A percentile compares a stretch with the other conserved stretches of the same genome.
These are phyloP conservation scores for Coleophoma cylindrospora DNA, from an alignment of 2,329 filamentous ascomycete species.

Conservation along the genomic window DNA sequence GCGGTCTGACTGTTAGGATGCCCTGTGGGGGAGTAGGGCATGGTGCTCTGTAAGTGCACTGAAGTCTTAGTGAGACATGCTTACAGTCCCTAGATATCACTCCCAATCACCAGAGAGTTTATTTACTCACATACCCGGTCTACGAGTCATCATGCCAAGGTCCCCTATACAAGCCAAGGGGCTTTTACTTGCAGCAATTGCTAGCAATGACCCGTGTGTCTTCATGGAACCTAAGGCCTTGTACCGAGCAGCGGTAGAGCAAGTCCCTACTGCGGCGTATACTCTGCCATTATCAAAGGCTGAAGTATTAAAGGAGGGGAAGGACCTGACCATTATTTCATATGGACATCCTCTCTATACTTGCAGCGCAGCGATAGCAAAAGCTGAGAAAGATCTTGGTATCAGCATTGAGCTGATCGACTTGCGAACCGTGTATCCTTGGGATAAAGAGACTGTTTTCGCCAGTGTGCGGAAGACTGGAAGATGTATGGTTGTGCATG, in stretches of 20 bases:
- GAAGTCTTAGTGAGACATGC: conserved; percentile 3
- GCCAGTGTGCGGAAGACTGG: conserved; percentile 67
- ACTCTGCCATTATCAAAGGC: conserved; percentile 64
- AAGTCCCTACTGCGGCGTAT: conserved; percentile 65
- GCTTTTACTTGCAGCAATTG: conserved; percentile 57
- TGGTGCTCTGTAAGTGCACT: conserved; percentile 51
- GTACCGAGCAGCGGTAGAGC: conserved; percentile 68
- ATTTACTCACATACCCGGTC: conserved; percentile 66
- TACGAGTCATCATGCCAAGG: conserved; percentile 65
- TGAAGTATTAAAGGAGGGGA: conserved; percentile 61
- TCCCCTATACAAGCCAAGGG: conserved; percentile 70
- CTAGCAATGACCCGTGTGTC: conserved; percentile 63
- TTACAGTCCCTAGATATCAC: conserved; percentile 47
- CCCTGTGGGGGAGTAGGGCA: conserved; percentile 68
- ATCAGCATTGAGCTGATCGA: conserved; percentile 66
- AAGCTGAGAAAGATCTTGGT: conserved; percentile 62
- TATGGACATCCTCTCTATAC: conserved; percentile 70
- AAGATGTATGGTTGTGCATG: conserved; percentile 65
- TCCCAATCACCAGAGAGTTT: conserved; percentile 68
- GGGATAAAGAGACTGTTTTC: conserved; percentile 62
- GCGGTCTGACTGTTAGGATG: conserved; percentile 67
- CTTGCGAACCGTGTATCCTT: conserved; percentile 66
- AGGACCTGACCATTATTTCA: conserved; percentile 62
- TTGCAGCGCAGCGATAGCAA: conserved; percentile 59
- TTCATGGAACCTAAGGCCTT: conserved; percentile 75